These are phyloP conservation scores for Leccinum glutinopallens DNA, from an alignment of 1,284 basidiomycete species.

Conservation along the genomic window DNA sequence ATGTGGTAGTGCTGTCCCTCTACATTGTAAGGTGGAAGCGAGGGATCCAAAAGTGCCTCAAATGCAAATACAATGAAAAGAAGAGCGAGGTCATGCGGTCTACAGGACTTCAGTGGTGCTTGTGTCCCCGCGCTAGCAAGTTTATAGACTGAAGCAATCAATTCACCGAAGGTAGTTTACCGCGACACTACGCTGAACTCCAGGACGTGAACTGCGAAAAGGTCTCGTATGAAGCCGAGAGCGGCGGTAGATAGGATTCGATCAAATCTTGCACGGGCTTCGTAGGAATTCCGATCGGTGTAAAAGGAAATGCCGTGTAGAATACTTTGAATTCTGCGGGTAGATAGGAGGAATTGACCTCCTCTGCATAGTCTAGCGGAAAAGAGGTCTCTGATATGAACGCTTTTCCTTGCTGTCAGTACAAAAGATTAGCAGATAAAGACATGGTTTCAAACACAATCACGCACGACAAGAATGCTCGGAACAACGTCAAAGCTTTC, in stretches of 20 bases:
- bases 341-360: slow-evolving; percentile 45
- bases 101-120: slow-evolving; percentile 35
- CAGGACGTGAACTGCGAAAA: slow-evolving; percentile 55
- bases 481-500: slow-evolving; percentile 17
- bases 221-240: slow-evolving; percentile 46
- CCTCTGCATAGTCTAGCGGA: slow-evolving; percentile 26
- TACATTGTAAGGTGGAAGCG: slow-evolving; percentile 49
- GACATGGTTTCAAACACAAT: neutral
- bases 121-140: neutral
- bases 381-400: slow-evolving; percentile 15
- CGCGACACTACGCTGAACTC: slow-evolving; percentile 53
- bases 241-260: slow-evolving; percentile 46
- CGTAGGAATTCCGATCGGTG: slow-evolving; percentile 37
- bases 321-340: slow-evolving; percentile 43
- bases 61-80: slow-evolving; percentile 53
- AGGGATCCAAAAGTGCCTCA: slow-evolving; percentile 51
- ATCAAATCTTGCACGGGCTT: slow-evolving; percentile 41
- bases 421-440: slow-evolving; percentile 2
- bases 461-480: slow-evolving; percentile 45
- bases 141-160: slow-evolving; percentile 48
- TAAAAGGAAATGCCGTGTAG: slow-evolving; percentile 46
- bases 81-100: slow-evolving; percentile 53
- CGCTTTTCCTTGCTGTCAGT: slow-evolving; percentile 19
- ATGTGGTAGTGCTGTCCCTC: slow-evolving; percentile 59
- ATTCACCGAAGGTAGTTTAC: slow-evolving; percentile 44